phyloP scores from a whole-genome alignment of 2,329 filamentous ascomycete species.

The Ascochyta pisi region DNA sequence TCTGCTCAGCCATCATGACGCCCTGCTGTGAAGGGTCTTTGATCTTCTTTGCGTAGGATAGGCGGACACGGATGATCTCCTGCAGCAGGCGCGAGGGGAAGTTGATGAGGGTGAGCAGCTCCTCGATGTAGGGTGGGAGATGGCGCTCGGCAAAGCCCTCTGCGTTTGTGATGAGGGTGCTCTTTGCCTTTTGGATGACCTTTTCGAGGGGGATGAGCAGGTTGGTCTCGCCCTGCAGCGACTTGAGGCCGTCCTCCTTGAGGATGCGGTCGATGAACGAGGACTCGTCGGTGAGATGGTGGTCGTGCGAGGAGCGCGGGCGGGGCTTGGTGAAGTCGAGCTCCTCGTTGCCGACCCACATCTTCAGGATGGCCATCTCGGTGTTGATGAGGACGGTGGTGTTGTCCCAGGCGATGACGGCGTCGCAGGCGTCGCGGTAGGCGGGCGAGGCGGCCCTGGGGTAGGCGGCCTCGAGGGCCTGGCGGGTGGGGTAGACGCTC shows the following conservation, averaged over 20 bases:
- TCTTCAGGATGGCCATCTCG: conserved; percentile 86
- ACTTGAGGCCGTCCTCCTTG: conserved; percentile 94
- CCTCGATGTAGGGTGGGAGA: conserved; percentile 94
- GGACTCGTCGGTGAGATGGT: conserved; percentile 83
- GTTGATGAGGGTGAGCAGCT: conserved; percentile 93
- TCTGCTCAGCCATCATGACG: conserved; percentile 93
- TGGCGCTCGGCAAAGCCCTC: conserved; percentile 86
- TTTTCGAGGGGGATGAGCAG: conserved; percentile 84
- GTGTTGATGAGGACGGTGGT: conserved; percentile 96
- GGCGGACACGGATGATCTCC: conserved; percentile 90
- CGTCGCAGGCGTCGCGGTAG: conserved; percentile 83
- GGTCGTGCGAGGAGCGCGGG: conserved; percentile 69
- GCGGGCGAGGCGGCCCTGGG: conserved; percentile 76
- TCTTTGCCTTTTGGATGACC: conserved; percentile 93
- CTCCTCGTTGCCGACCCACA: conserved; percentile 96
- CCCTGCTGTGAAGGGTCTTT: conserved; percentile 93
- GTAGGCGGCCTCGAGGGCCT: conserved; percentile 75
- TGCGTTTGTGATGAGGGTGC: conserved; percentile 85
- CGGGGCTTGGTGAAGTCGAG: conserved; percentile 85
- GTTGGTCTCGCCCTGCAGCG: conserved; percentile 82
- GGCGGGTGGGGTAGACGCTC: conserved; percentile 80
- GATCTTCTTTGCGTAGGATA: conserved; percentile 93
- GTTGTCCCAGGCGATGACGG: conserved; percentile 95
- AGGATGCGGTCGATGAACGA: conserved; percentile 93
- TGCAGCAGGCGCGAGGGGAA: conserved; percentile 95